Conservation (phyloP, 1,284 basidiomycete species). For the Agaricales sp. region DNA sequence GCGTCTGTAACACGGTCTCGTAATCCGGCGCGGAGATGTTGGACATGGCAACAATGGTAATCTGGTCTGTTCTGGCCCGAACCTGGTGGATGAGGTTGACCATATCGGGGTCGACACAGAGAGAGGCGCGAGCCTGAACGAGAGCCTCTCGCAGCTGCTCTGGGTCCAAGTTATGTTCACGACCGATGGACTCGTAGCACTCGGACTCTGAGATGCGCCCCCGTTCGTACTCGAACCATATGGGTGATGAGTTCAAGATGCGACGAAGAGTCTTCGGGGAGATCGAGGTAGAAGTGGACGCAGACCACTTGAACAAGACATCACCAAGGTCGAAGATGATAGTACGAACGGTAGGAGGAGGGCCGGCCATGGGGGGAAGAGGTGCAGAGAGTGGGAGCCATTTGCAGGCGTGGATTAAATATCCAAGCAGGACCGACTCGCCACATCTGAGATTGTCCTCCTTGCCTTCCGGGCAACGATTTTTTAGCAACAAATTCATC, state of each 20-base stretch:
- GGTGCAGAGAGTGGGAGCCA: background rate
- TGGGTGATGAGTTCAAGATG: conserved; percentile 32
- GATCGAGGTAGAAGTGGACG: conserved; percentile 35
- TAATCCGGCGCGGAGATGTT: conserved; percentile 51
- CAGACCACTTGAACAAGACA: conserved; percentile 47
- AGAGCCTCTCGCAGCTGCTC: conserved; percentile 32
- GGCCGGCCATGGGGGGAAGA: background rate
- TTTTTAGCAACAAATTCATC: background rate
- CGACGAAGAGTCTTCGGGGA: conserved; percentile 30
- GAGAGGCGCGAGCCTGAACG: conserved; percentile 33
- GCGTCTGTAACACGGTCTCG: conserved; percentile 28
- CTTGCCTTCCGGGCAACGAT: background rate
- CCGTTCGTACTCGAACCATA: conserved; percentile 48
- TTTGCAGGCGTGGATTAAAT: background rate
- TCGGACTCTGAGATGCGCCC: conserved; percentile 34
- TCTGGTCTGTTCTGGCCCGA: conserved; percentile 24
- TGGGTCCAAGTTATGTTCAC: conserved; percentile 29
- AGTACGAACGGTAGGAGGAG: conserved; percentile 15
- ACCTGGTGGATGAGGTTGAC: conserved; percentile 36
- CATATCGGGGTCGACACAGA: conserved; percentile 32
- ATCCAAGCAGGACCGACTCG: background rate
- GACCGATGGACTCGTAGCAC: conserved; percentile 32
- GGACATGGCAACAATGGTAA: conserved; percentile 45
- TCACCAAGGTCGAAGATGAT: conserved; percentile 46
- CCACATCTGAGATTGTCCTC: background rate